Evolutionary conservation across 805 yeast species (phyloP).

Genomic region (Maudiozyma serrabonitensis): DNA sequence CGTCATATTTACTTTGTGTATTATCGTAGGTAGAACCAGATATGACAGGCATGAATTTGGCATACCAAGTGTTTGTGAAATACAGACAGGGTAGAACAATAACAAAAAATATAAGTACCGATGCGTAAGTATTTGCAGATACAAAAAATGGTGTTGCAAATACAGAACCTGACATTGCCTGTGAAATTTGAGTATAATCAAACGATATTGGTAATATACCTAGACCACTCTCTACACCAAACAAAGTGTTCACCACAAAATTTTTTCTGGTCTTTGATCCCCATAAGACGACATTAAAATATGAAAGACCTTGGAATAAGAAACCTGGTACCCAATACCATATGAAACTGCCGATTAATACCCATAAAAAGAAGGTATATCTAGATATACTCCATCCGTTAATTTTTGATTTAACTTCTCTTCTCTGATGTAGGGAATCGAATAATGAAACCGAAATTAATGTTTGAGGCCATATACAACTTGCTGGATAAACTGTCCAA

Average conservation of each 20-base stretch:
- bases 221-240: slow-evolving; percentile 49
- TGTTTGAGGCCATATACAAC: slow-evolving; percentile 55
- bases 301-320: slow-evolving; percentile 49
- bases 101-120: slow-evolving; percentile 43
- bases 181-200: slow-evolving; percentile 49
- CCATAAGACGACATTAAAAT: slow-evolving; percentile 41
- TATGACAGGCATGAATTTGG: slow-evolving; percentile 49
- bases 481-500: slow-evolving; percentile 49
- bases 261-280: slow-evolving; percentile 34
- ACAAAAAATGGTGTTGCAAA: slow-evolving; percentile 44
- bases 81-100: slow-evolving; percentile 41
- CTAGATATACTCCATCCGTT: slow-evolving; percentile 54
- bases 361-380: slow-evolving; percentile 38
- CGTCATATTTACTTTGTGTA: slow-evolving; percentile 38
- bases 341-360: slow-evolving; percentile 35
- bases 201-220: slow-evolving; percentile 48
- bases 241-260: slow-evolving; percentile 48
- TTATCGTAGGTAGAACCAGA: slow-evolving; percentile 31
- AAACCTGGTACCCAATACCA: slow-evolving; percentile 62
- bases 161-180: slow-evolving; percentile 44
- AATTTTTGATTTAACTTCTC: slow-evolving; percentile 34
- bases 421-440: slow-evolving; percentile 37
- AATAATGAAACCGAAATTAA: slow-evolving; percentile 50
- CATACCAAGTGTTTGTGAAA: slow-evolving; percentile 47
- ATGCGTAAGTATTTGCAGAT: slow-evolving; percentile 32